A percentile compares a stretch with the other conserved stretches of the same genome.
These are phyloP conservation scores for Tephrocybe sp. DNA, from an alignment of 768 basidiomycete genomes.

Conservation along the genomic window DNA sequence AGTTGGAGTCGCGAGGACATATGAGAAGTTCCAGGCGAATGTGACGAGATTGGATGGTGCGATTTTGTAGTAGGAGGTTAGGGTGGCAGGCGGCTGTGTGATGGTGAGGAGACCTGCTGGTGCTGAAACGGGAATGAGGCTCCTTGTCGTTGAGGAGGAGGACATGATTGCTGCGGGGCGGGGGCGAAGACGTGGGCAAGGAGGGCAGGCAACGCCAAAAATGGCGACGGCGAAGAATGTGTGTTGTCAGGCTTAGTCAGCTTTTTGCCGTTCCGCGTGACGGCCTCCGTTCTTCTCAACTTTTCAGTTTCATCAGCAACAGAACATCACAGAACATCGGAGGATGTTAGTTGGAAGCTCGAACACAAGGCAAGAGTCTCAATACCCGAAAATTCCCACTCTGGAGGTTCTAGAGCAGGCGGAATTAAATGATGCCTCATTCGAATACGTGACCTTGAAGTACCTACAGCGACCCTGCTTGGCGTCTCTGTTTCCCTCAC, in stretches of 20 bases:
- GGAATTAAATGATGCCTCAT: too few species aligned
- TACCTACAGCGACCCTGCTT: too few species aligned
- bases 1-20: slow-evolving; percentile 67
- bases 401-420: too few species aligned
- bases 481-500: too few species aligned
- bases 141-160: slow-evolving; percentile 6
- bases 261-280: slow-evolving; percentile 2
- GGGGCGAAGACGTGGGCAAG: neutral
- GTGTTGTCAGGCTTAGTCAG: slow-evolving; percentile 16
- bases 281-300: neutral
- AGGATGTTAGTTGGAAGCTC: too few species aligned
- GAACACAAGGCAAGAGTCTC: too few species aligned
- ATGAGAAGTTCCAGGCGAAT: slow-evolving; percentile 90
- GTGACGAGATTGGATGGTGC: slow-evolving; percentile 72
- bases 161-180: slow-evolving; percentile 3
- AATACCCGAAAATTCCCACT: too few species aligned
- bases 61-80: slow-evolving; percentile 88
- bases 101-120: slow-evolving; percentile 69
- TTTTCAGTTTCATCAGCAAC: slow-evolving; percentile 4
- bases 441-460: too few species aligned
- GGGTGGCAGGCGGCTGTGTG: slow-evolving; percentile 79
- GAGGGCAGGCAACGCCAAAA: neutral
- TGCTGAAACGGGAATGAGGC: slow-evolving; percentile 46
- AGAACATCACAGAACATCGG: neutral
- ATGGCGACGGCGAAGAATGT: neutral